A percentile compares a stretch with the other conserved stretches of the same genome.
These are phyloP conservation scores for Albifimbria verrucaria DNA, from an alignment of 2,329 filamentous ascomycete species.

Conservation along the genomic window DNA sequence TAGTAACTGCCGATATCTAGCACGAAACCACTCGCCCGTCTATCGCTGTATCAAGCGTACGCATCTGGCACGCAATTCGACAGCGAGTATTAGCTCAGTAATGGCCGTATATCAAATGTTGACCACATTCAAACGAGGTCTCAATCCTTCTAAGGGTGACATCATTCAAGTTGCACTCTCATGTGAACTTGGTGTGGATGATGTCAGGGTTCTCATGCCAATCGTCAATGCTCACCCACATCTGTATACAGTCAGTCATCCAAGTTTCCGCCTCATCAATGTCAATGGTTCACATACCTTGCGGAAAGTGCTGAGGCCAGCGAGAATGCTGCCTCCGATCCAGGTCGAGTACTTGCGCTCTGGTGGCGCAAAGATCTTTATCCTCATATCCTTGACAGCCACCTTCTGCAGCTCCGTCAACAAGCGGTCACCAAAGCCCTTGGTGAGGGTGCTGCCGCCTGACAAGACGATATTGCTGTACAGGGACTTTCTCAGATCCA, in stretches of 20 bases:
- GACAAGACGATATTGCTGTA: constrained; percentile 98
- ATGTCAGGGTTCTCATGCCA: constrained; percentile 99
- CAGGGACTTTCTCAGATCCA: constrained; percentile 89
- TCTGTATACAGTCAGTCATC: constrained; percentile 56
- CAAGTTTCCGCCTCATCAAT: too few species aligned
- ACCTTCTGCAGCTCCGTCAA: constrained; percentile 88
- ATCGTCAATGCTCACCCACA: constrained; percentile 99
- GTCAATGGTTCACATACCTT: constrained; percentile 61
- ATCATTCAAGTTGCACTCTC: constrained; percentile 20
- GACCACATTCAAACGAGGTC: too few species aligned
- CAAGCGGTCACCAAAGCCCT: constrained; percentile 91
- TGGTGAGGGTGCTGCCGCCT: constrained; percentile 92
- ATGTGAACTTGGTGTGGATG: constrained; percentile 97
- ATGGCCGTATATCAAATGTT: too few species aligned
- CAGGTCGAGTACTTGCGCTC: constrained; percentile 98
- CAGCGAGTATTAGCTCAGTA: too few species aligned
- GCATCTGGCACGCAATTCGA: too few species aligned
- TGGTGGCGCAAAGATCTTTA: constrained; percentile 97
- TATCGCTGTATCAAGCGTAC: too few species aligned
- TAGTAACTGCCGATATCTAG: too few species aligned
- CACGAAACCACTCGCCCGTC: too few species aligned
- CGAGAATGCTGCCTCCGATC: constrained; percentile 97
- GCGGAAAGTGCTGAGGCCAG: constrained; percentile 94
- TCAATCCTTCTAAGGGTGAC: too few species aligned
- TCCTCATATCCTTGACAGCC: constrained; percentile 98